Conservation (phyloP, 179 eudicot genomes). For the Actinidia polygama region DNA sequence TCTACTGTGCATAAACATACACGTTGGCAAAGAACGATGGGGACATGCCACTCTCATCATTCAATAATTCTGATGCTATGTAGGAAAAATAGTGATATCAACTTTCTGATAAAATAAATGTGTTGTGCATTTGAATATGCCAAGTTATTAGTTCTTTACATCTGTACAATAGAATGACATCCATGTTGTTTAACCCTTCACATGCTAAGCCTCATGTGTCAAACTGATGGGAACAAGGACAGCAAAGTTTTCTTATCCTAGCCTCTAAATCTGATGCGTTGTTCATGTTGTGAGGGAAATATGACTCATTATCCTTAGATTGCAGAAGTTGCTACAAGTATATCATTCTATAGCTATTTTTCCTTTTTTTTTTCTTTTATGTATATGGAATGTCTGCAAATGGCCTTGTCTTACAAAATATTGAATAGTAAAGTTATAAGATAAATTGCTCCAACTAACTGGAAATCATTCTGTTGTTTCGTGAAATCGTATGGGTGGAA, state of each 20-base stretch:
- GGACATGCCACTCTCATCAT: too few relatives aligned
- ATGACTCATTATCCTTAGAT: not conserved
- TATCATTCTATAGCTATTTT: not conserved
- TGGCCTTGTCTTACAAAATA: too few relatives aligned
- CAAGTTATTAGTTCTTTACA: not conserved
- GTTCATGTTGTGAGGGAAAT: not conserved
- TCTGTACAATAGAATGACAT: not conserved
- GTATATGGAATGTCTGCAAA: too few relatives aligned
- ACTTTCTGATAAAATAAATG: not conserved
- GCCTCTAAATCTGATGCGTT: not conserved
- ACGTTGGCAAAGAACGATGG: too few relatives aligned
- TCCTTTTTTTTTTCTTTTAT: too few relatives aligned
- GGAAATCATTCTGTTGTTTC: too few relatives aligned
- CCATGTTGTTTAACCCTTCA: not conserved
- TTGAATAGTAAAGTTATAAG: too few relatives aligned
- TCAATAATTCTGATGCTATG: too few relatives aligned
- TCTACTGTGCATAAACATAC: not conserved
- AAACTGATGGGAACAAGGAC: not conserved
- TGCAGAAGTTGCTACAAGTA: not conserved
- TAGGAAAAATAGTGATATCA: too few relatives aligned
- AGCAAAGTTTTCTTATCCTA: not conserved
- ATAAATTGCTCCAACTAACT: too few relatives aligned
- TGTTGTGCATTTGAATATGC: not conserved
- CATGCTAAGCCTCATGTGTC: not conserved
- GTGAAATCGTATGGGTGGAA: too few relatives aligned